Conservation (phyloP, 2,329 filamentous ascomycete genomes). For the Dactylellina drechsleri region DNA sequence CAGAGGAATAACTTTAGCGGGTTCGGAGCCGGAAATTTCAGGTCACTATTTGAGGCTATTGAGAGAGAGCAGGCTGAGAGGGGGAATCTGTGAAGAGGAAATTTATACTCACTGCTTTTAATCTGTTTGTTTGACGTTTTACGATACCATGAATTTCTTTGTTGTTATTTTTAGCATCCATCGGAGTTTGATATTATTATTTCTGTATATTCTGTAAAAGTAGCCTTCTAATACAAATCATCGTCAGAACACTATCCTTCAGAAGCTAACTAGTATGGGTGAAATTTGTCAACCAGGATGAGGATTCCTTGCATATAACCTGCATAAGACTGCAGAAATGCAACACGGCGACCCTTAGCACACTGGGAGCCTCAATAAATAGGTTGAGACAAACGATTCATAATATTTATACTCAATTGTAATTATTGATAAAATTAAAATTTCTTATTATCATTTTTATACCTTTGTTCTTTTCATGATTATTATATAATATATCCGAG, state of each 20-base stretch:
- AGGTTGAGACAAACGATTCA: too few relatives aligned
- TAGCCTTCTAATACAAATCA: not conserved
- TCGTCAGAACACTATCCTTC: too few relatives aligned
- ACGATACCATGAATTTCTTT: slow-evolving; percentile 38
- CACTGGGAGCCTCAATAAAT: not conserved
- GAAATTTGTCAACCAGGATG: too few relatives aligned
- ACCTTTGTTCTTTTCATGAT: too few relatives aligned
- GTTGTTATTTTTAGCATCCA: slow-evolving; percentile 12
- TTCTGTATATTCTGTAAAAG: slow-evolving; percentile 1
- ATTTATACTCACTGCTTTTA: not conserved
- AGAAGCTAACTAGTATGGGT: too few relatives aligned
- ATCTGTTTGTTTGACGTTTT: not conserved
- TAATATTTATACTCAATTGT: too few relatives aligned
- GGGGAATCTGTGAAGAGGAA: slow-evolving; percentile 74
- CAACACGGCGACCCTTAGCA: not conserved
- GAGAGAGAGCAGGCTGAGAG: slow-evolving; percentile 88
- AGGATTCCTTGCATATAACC: too few relatives aligned
- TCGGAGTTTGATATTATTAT: slow-evolving; percentile 29
- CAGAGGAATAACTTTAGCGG: slow-evolving; percentile 90
- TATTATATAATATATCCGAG: too few relatives aligned
- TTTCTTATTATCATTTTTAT: too few relatives aligned
- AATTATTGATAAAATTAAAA: too few relatives aligned
- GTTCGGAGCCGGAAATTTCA: slow-evolving; percentile 95
- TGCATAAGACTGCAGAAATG: not conserved
- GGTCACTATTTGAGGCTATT: slow-evolving; percentile 92